Base-by-base conservation (phyloP, 2,329 filamentous ascomycete species). In the Esteya vermicola region DNA sequence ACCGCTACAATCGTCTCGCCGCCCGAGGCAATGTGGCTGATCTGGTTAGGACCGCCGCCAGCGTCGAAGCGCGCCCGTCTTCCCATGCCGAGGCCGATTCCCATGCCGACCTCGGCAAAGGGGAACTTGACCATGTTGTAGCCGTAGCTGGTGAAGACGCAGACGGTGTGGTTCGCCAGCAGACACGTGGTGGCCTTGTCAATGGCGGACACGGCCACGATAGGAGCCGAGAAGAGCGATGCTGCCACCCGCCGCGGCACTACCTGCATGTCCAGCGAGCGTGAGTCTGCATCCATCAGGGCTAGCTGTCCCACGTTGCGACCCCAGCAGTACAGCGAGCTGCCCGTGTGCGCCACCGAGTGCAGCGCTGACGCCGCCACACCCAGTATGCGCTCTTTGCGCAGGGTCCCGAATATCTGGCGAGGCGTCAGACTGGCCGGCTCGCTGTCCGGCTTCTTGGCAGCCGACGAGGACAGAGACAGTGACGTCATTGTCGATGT, bases 301-400 rank as follows among this genome's bases (percentile, higher is more conserved):
- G 86, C 91, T 35, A 98, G 71, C 56, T 98, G 91, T 2, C 91
- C 91, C 50, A 86, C 78, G 51, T 96, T 98, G 52, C 91, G 93
- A 19, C 91, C 91, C 69, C 93, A 98, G 3, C 85, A 93, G 54
- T 84, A 98, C 1, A 98, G 62, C 1, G 85, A 84, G 1, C 76
- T 75, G 1, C 72, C 69, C 1, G 85, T 95, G 52, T 91, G 82
- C 0, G 85, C 85, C 4, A 93, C 88, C 0, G 91, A 96, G 59
- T 98, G 91, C 30, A 93, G 78, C 0, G 84, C 70, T 2, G 91
- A 96, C 7, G 91, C 89, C 2, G 91, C 86, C 41, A 88, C 74
- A 1, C 91, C 91, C 19, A 83, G 58, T 14, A 96, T 73, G 2
- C 64, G 55, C 54, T 96, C 91, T 53, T 86, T 85, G 54, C 95